phyloP scores from a whole-genome alignment of 129 eudicot species.

The Flaveria brownii region DNA sequence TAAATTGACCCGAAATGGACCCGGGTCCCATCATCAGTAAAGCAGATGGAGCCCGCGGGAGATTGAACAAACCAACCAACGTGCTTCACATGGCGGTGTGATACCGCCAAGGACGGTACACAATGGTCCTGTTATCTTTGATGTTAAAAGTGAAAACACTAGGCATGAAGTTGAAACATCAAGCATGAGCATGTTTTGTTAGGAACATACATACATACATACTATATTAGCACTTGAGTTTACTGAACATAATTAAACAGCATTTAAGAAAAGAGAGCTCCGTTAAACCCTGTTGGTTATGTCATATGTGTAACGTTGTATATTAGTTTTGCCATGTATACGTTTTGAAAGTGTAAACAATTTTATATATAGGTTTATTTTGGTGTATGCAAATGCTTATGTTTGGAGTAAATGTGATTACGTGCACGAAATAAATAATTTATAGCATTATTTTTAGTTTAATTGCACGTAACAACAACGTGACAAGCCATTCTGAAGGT shows the following conservation, averaged over 20 bases:
- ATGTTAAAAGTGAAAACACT: conserved; percentile 8
- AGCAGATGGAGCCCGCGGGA: background rate
- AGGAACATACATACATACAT: background rate
- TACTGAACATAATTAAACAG: conserved; percentile 12
- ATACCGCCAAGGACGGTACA: conserved; percentile 23
- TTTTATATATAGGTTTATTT: background rate
- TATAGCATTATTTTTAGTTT: background rate
- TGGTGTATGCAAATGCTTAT: background rate
- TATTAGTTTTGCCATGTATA: conserved; percentile 33
- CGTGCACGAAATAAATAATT: conserved; percentile 7
- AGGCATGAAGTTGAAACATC: conserved; percentile 10
- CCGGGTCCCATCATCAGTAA: background rate
- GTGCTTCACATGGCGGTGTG: conserved; percentile 8
- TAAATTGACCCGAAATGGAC: conserved; percentile 31
- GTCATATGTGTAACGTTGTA: conserved; percentile 28
- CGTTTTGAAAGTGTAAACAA: background rate
- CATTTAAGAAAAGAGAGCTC: background rate
- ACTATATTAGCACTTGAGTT: background rate
- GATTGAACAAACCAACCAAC: background rate
- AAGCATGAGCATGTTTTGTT: background rate
- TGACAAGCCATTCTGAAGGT: background rate
- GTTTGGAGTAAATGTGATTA: conserved; percentile 2
- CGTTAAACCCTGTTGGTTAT: background rate
- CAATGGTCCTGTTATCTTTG: conserved; percentile 21
- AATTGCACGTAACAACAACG: conserved; percentile 20